Conservation (phyloP, 768 basidiomycete genomes). For the Myochromella boudieri region DNA sequence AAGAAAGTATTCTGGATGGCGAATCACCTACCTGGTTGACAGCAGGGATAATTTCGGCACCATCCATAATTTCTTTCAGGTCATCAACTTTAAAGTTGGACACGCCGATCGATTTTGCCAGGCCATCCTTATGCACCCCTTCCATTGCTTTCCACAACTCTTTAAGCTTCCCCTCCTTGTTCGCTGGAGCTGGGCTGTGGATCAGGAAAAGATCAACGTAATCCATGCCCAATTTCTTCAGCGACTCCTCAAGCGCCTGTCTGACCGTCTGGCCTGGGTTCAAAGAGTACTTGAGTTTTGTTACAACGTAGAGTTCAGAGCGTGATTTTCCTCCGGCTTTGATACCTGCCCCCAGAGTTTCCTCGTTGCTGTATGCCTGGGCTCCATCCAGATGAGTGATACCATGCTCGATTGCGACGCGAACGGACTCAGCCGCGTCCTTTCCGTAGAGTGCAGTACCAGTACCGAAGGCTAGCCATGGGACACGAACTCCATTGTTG, state of each 20-base stretch:
- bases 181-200: conserved; percentile 41
- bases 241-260: conserved; percentile 47
- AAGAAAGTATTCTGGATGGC: no score
- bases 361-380: conserved; percentile 58
- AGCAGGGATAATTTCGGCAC: conserved; percentile 54
- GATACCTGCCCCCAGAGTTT: conserved; percentile 50
- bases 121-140: conserved; percentile 43
- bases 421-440: conserved; percentile 41
- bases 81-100: conserved; percentile 63
- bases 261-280: conserved; percentile 44
- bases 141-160: conserved; percentile 65
- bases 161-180: conserved; percentile 41
- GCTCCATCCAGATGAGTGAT: conserved; percentile 68
- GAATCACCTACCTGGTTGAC: conserved; percentile 76
- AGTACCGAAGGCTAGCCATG: conserved; percentile 64
- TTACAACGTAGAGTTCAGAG: conserved; percentile 60
- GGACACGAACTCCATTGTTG: conserved; percentile 53
- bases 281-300: conserved; percentile 46
- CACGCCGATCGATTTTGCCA: conserved; percentile 63
- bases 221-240: conserved; percentile 50
- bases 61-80: conserved; percentile 51
- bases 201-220: conserved; percentile 67
- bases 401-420: conserved; percentile 51
- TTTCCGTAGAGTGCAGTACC: conserved; percentile 51
- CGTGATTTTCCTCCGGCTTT: conserved; percentile 49